These are phyloP conservation scores for Aegle marmelos DNA, from an alignment of 345 rosid genomes.

Conservation along the genomic window DNA sequence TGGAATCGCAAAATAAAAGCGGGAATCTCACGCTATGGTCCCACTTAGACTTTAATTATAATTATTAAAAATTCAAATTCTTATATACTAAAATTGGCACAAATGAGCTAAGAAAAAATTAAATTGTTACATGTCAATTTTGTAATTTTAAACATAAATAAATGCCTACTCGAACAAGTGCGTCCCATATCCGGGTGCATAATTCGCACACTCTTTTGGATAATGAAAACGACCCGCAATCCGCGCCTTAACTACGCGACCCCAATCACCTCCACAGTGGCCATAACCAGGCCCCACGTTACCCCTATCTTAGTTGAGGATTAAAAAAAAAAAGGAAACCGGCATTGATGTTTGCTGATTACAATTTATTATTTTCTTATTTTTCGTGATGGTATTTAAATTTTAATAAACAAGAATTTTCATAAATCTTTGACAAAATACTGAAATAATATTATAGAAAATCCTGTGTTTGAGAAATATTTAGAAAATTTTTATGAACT, in stretches of 20 bases:
- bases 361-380: neutral
- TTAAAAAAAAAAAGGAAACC: neutral
- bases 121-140: too few relatives aligned
- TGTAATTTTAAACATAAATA: neutral
- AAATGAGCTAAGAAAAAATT: too few relatives aligned
- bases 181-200: neutral
- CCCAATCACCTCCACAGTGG: neutral
- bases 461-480: too few relatives aligned
- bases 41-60: too few relatives aligned
- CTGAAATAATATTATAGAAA: too few relatives aligned
- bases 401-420: too few relatives aligned
- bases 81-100: too few relatives aligned
- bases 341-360: neutral
- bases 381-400: neutral
- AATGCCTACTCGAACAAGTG: neutral
- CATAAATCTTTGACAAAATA: neutral
- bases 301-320: neutral
- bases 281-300: neutral
- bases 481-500: too few relatives aligned
- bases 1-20: neutral
- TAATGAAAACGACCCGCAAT: slow-evolving; percentile 15
- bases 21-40: neutral
- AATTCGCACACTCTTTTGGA: neutral
- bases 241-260: neutral
- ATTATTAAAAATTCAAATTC: too few relatives aligned